Evolutionary conservation across 176 grass and related monocot genomes (phyloP), one percentile per base, ranked within the genome.

Genomic region (maize (Zea mays)): DNA sequence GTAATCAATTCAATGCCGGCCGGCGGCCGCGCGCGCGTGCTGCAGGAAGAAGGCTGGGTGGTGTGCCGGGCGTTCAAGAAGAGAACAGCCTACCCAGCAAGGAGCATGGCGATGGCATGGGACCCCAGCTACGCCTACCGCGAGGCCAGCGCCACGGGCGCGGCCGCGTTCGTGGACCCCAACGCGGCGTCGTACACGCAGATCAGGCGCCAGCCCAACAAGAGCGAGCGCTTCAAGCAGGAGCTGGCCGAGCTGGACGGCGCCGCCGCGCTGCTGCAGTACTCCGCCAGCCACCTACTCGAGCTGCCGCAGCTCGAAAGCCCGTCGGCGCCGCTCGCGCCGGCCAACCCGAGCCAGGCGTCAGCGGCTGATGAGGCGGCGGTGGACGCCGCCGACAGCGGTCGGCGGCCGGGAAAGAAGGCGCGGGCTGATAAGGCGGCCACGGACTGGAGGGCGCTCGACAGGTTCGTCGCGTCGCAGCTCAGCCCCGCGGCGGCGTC

Each of bases 41-140:
- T 55, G 38, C 90, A 98, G 96, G 96, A 98, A 90, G 96, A 98
- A 94, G 96, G 96, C 62, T 98, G 92, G 96, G 92, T 95, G 7
- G 86, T 95, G 67, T 98, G 96, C 72, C 88, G 96, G 42, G 96
- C 96, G 21, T 98, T 98, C 89, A 98, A 92, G 90, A 98, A 98
- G 84, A 84, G 92, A 84, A 71, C 85, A 2, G 77, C 86, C 10
- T 92, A 83, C 36, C 79, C 89, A 0, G 52, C 77, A 13, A 75
- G 94, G 75, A n/a, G n/a, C n/a, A n/a, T n/a, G n/a, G n/a, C n/a
- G n/a, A 85, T 88, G 75, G 72, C 70, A 69, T 97, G 91, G 94
- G 85, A 90, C 61, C 52, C 75, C 56, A 76, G 43, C 55, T 97
- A 79, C 79, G 77, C 70, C 5, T 90, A 92, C 41, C 74, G 85